Evolutionary conservation across 306 rosid species (phyloP).

Genomic region (Sesbania bispinosa): DNA sequence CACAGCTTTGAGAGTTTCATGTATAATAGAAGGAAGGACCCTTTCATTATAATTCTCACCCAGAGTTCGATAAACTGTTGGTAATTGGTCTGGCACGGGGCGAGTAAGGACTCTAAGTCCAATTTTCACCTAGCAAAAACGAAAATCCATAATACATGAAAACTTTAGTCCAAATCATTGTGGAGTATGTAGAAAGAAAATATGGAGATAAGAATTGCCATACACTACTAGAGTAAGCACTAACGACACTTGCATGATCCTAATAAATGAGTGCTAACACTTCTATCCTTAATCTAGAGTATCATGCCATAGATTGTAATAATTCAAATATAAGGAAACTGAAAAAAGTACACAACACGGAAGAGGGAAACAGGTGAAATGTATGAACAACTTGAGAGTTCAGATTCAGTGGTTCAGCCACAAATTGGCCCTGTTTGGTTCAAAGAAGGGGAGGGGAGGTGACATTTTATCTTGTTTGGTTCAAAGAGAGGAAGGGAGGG

Average conservation of each 20-base stretch:
- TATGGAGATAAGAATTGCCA: neutral
- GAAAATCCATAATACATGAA: neutral
- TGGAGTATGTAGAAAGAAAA: neutral
- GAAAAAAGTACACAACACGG: neutral
- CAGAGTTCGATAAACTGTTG: slow-evolving; percentile 64
- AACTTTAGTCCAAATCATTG: neutral
- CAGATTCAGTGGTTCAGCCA: neutral
- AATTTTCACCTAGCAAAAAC: slow-evolving; percentile 57
- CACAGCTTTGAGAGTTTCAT: slow-evolving; percentile 86
- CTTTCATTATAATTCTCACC: slow-evolving; percentile 72
- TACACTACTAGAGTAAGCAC: neutral
- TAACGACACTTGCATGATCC: neutral
- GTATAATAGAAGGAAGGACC: slow-evolving; percentile 76
- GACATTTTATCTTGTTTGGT: too few relatives aligned
- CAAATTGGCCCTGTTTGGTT: too few relatives aligned
- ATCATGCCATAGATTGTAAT: neutral
- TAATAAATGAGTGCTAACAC: neutral
- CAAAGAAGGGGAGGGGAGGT: too few relatives aligned
- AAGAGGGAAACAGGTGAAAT: neutral
- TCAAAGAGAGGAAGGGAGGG: too few relatives aligned
- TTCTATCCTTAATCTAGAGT: slow-evolving; percentile 15
- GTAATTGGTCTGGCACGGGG: slow-evolving; percentile 62
- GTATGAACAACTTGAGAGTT: neutral
- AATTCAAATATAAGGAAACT: slow-evolving; percentile 3
- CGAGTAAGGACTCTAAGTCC: slow-evolving; percentile 85